phyloP scores from a whole-genome alignment of 2,329 filamentous ascomycete genomes.

The Lithohypha guttulata region DNA sequence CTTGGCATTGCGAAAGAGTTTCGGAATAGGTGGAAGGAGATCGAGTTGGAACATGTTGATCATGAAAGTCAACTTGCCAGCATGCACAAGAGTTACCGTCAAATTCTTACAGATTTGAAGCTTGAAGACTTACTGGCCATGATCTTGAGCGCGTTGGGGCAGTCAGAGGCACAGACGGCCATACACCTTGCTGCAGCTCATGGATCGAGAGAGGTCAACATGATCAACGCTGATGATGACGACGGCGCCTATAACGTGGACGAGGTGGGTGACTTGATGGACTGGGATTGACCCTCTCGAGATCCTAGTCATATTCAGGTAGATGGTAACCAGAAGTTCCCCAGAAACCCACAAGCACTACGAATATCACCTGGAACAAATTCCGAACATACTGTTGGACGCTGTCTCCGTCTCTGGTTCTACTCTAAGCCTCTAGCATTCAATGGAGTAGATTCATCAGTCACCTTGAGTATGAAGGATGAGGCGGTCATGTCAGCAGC shows the following conservation, averaged over 20 bases:
- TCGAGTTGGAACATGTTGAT: slow-evolving; percentile 15
- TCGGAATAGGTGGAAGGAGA: slow-evolving; percentile 57
- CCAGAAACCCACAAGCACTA: too few species aligned
- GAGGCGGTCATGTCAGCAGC: too few species aligned
- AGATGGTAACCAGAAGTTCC: too few species aligned
- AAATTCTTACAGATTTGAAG: slow-evolving; percentile 49
- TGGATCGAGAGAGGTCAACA: slow-evolving; percentile 1
- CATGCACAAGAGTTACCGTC: slow-evolving; percentile 19
- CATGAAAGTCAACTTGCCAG: slow-evolving; percentile 20
- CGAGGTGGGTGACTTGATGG: slow-evolving; percentile 5
- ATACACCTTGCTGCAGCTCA: slow-evolving; percentile 8
- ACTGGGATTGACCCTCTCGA: slow-evolving; percentile 10
- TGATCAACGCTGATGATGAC: slow-evolving; percentile 5
- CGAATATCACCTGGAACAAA: too few species aligned
- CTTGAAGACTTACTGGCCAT: slow-evolving; percentile 48
- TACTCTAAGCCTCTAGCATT: too few species aligned
- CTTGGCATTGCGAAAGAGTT: slow-evolving; percentile 58
- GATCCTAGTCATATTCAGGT: too few species aligned
- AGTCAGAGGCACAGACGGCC: slow-evolving; percentile 44
- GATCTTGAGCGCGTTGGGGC: slow-evolving; percentile 50
- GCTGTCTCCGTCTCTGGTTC: too few species aligned
- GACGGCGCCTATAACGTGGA: background rate
- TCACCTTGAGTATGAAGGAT: too few species aligned
- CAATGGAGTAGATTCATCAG: too few species aligned
- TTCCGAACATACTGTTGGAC: too few species aligned